These are phyloP conservation scores for Diaporthe vexans DNA, from an alignment of 2,329 filamentous ascomycete genomes.

Conservation along the genomic window DNA sequence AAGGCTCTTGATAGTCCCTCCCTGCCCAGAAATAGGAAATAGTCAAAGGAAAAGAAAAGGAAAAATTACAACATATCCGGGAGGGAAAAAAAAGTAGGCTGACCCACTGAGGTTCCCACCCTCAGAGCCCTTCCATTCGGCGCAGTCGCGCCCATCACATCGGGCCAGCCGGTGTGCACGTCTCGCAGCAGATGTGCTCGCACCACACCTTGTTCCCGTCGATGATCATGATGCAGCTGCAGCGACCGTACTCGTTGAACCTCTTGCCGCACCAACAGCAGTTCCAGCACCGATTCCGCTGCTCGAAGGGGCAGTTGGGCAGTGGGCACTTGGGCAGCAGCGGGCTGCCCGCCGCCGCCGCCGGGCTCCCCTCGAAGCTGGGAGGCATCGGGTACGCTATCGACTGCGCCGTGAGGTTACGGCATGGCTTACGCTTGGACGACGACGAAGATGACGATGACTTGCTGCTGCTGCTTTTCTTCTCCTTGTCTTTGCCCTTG, in stretches of 20 bases:
- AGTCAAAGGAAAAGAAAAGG: not conserved
- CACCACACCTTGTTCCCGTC: conserved; percentile 64
- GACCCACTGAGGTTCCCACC: not conserved
- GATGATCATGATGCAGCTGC: conserved; percentile 66
- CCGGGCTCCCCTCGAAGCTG: conserved; percentile 53
- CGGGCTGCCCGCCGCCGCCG: conserved; percentile 47
- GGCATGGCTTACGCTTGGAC: conserved; percentile 56
- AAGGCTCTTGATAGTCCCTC: not conserved
- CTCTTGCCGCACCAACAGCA: conserved; percentile 70
- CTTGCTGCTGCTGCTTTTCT: conserved; percentile 34
- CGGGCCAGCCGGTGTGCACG: conserved; percentile 58
- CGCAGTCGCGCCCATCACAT: conserved; percentile 24
- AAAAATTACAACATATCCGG: not conserved
- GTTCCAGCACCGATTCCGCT: conserved; percentile 64
- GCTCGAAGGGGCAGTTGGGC: conserved; percentile 63
- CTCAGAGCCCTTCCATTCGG: not conserved
- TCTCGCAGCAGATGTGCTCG: conserved; percentile 68
- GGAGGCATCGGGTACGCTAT: conserved; percentile 64
- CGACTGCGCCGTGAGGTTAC: conserved; percentile 57
- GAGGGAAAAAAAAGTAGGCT: not conserved
- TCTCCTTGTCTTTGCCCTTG: conserved; percentile 44
- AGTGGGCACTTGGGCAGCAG: conserved; percentile 60
- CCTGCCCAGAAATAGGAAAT: not conserved
- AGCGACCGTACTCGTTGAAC: conserved; percentile 65
- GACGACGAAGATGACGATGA: conserved; percentile 42